Percentiles rank a stretch among this genome's conserved stretches.
Evolutionary conservation across 768 basidiomycete species (phyloP).

Genomic region (Termitomyces sp.): DNA sequence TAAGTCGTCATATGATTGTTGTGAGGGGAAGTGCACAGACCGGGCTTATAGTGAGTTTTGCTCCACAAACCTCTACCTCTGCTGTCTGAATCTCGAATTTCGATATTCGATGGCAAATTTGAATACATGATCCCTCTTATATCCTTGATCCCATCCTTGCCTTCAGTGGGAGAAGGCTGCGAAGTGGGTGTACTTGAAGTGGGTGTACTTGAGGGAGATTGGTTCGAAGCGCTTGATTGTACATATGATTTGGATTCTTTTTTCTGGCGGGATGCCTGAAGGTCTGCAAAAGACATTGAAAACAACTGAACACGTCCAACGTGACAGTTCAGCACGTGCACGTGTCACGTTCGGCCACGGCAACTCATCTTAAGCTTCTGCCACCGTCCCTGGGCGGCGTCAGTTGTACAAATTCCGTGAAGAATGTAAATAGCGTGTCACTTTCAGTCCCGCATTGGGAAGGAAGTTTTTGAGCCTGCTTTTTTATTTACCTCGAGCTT

Average conservation of each 20-base stretch:
- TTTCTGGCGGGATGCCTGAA: slow-evolving; percentile 22
- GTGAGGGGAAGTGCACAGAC: slow-evolving; percentile 18
- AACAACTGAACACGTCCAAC: not conserved
- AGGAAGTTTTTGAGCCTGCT: not conserved
- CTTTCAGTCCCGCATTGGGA: not conserved
- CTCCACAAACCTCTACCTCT: slow-evolving; percentile 45
- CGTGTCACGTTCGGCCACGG: not conserved
- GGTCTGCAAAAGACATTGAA: slow-evolving; percentile 21
- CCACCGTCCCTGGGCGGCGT: not conserved
- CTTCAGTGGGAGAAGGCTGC: slow-evolving; percentile 20
- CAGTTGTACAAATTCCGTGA: not conserved
- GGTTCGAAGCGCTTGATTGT: slow-evolving; percentile 15
- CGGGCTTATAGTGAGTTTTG: slow-evolving; percentile 26
- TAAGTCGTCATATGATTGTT: not conserved
- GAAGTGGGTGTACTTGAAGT: slow-evolving; percentile 13
- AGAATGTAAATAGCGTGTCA: slow-evolving; percentile 1
- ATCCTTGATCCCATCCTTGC: slow-evolving; percentile 5
- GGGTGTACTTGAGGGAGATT: slow-evolving; percentile 14
- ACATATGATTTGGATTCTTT: slow-evolving; percentile 32
- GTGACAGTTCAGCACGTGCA: not conserved
- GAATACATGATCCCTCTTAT: slow-evolving; percentile 3
- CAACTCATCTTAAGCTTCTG: not conserved
- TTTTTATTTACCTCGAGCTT: not conserved
- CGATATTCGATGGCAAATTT: slow-evolving; percentile 34
- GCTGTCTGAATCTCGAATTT: slow-evolving; percentile 27